Evolutionary conservation across 768 basidiomycete species (phyloP), one percentile per base, ranked within the genome.

Genomic region (Lactarius quietus): DNA sequence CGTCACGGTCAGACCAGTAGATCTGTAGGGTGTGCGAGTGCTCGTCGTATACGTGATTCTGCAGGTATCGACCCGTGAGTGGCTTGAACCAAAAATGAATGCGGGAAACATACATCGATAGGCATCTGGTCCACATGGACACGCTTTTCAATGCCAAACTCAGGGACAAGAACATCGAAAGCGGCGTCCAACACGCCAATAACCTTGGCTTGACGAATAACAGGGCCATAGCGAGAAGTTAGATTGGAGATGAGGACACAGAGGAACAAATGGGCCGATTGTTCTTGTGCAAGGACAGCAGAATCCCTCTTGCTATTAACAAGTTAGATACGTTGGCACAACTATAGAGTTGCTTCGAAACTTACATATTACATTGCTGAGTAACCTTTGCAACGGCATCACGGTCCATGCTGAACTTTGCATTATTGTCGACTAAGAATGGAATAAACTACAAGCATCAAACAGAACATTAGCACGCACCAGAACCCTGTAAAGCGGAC

Each of bases 121-220:
- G 97, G 96, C 93, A 99, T 97, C 78, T 98, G 95, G 74, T 98
- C 97, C 48, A 95, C 93, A 72, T 98, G 97, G 3, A 98, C 95
- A 41, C 97, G 86, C 81, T 99, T 99, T 80, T 99, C 97, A 70
- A 99, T 98, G 36, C 96, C 93, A 73, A 98, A 98, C 75, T 98
- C 97, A 48, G 93, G 91, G 15, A 98, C 87, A 36, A 96, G 79
- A 33, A 99, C 96, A 73, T 99, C 97, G 71, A 98, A 98, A 1
- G 97, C 97, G 59, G 93, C 91, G 73, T 99, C 97, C n/a, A 98
- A 83, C 36, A 99, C 96, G 65, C 90, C 90, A 53, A 95, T 90
- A 65, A 99, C 96, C 70, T 87, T 89, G n/a, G 94, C 97, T 74
- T 92, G 89, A 66, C 97, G 91, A 65, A 98, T 79, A 64, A 99